Evolutionary conservation across 139 green algal genomes (phyloP).

Genomic region (Trebouxia sp.): DNA sequence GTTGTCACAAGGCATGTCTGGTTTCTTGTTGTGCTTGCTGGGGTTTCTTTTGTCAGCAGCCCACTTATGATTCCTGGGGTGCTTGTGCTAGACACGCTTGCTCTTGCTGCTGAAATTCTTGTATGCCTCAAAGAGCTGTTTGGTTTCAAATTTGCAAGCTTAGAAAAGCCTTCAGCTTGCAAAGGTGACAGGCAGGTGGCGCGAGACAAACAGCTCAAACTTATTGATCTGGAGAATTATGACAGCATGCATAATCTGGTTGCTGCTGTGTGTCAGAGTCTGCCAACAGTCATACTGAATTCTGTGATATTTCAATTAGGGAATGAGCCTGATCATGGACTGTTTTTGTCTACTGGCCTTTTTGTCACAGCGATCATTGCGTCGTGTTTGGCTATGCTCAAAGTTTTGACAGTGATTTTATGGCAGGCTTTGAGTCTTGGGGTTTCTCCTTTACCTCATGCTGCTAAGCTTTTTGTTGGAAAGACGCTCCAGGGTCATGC

Average conservation of each 20-base stretch:
- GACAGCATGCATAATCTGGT: not conserved
- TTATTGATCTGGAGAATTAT: not conserved
- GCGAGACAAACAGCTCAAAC: too few species aligned
- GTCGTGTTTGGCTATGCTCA: not conserved
- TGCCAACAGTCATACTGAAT: not conserved
- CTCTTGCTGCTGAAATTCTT: not conserved
- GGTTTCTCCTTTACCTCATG: too few species aligned
- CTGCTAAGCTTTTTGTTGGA: too few species aligned
- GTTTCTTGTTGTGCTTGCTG: not conserved
- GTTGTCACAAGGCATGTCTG: not conserved
- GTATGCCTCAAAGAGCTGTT: not conserved
- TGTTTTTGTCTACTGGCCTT: not conserved
- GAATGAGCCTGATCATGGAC: not conserved
- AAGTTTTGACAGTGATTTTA: too few species aligned
- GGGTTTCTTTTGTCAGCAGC: not conserved
- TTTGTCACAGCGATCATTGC: not conserved
- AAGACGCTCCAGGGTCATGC: too few species aligned
- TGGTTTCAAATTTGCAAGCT: too few species aligned
- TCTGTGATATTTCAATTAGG: not conserved
- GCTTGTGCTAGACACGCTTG: not conserved
- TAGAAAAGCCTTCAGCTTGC: not conserved
- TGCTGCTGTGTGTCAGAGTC: not conserved
- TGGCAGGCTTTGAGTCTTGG: too few species aligned
- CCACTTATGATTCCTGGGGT: not conserved
- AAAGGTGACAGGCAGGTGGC: not conserved